phyloP scores from a whole-genome alignment of 805 yeast species.

The Maudiozyma turicensis region DNA sequence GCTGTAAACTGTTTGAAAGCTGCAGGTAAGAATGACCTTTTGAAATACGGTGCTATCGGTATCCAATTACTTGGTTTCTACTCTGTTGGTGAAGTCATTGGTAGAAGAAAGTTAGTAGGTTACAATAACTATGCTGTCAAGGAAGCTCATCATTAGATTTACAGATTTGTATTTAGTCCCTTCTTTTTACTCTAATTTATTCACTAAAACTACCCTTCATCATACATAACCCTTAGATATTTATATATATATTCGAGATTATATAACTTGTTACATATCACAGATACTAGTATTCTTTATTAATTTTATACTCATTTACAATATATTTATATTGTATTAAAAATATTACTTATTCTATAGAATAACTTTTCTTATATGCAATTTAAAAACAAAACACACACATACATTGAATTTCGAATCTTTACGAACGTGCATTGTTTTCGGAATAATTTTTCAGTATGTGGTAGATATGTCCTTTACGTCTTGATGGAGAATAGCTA shows the following conservation, averaged over 20 bases:
- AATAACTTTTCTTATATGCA: background rate
- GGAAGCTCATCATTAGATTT: background rate
- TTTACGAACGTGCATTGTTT: background rate
- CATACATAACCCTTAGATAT: background rate
- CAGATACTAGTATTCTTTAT: background rate
- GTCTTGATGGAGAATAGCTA: constrained; percentile 60
- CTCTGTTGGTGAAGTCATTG: constrained; percentile 90
- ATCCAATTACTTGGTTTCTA: constrained; percentile 85
- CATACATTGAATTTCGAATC: too few relatives aligned
- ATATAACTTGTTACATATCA: constrained; percentile 3
- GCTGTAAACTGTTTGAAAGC: constrained; percentile 36
- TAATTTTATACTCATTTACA: too few relatives aligned
- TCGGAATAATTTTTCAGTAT: background rate
- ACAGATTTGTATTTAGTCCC: too few relatives aligned
- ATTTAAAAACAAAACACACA: too few relatives aligned
- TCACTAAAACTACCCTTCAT: too few relatives aligned
- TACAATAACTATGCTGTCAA: constrained; percentile 37
- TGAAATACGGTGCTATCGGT: constrained; percentile 64
- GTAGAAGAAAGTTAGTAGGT: constrained; percentile 90
- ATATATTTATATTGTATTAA: too few relatives aligned
- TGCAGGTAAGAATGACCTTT: constrained; percentile 34
- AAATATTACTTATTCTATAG: background rate
- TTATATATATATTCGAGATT: constrained; percentile 1
- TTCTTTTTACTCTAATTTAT: too few relatives aligned
- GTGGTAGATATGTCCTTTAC: constrained; percentile 25